phyloP scores from a whole-genome alignment of 176 grass and related monocot genomes.

The Lolium rigidum region DNA sequence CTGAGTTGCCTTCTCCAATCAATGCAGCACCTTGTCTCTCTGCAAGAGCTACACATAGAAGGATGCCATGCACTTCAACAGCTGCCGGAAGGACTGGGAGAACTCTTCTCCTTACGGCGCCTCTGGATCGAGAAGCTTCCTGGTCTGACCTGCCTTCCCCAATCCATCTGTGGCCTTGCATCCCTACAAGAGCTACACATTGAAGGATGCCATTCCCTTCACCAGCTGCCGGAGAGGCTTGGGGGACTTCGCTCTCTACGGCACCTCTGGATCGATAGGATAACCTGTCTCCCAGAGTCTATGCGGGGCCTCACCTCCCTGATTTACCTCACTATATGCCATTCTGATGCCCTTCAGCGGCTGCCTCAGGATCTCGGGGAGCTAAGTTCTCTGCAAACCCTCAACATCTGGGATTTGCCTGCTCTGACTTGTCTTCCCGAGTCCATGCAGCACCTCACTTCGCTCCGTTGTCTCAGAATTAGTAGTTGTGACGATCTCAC shows the following conservation, averaged over 20 bases:
- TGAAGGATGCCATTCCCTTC: background rate
- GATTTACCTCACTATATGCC: rapidly evolving
- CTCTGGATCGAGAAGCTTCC: background rate
- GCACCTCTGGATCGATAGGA: no score
- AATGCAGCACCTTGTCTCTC: no score
- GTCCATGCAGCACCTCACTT: no score
- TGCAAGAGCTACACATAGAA: background rate
- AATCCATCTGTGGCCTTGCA: no score
- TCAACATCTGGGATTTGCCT: background rate
- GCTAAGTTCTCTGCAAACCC: background rate
- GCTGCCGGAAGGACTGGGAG: background rate
- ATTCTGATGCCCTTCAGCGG: background rate
- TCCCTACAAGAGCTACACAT: background rate
- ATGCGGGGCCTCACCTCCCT: background rate
- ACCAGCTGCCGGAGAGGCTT: background rate
- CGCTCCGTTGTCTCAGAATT: no score
- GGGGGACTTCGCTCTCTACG: no score
- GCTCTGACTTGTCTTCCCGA: no score
- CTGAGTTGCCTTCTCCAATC: no score
- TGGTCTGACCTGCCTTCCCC: no score
- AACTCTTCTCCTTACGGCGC: no score
- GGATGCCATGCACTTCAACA: background rate
- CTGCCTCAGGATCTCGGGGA: background rate
- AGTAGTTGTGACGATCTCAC: no score
- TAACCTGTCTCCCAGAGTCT: no score